These are phyloP conservation scores for Epipyxis sp. DNA, from an alignment of 108 stramenopile genomes.

Conservation along the genomic window DNA sequence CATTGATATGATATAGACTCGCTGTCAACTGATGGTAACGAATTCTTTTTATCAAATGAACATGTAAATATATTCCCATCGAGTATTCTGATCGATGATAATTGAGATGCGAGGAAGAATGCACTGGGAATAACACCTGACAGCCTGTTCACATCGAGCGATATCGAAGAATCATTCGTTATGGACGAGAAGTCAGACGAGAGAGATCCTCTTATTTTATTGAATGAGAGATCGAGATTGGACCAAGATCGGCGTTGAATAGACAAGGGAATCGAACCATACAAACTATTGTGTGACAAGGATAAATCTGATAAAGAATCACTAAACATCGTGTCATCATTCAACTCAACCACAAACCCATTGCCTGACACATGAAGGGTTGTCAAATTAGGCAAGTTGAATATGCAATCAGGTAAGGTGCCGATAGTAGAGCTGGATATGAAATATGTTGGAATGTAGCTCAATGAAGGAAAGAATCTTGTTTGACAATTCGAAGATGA, in stretches of 20 bases:
- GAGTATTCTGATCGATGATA: too few species aligned
- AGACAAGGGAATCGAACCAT: neutral
- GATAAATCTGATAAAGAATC: neutral
- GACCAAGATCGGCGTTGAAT: neutral
- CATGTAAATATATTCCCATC: too few species aligned
- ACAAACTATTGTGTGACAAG: neutral
- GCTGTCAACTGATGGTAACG: too few species aligned
- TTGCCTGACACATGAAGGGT: slow-evolving; percentile 1
- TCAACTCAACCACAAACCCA: neutral
- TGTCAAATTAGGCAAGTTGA: neutral
- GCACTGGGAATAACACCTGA: neutral
- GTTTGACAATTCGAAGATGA: neutral
- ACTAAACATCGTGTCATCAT: neutral
- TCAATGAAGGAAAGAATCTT: neutral
- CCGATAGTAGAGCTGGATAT: neutral
- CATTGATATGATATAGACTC: too few species aligned
- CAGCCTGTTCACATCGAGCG: neutral
- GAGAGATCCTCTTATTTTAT: neutral
- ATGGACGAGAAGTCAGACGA: neutral
- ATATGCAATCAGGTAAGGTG: neutral
- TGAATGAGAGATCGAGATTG: neutral
- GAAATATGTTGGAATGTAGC: neutral
- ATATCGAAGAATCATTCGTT: too few species aligned
- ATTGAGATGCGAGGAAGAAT: too few species aligned
- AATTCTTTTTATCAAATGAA: too few species aligned